These are phyloP conservation scores for Alnus rubra DNA, from an alignment of 306 rosid genomes.

Conservation along the genomic window DNA sequence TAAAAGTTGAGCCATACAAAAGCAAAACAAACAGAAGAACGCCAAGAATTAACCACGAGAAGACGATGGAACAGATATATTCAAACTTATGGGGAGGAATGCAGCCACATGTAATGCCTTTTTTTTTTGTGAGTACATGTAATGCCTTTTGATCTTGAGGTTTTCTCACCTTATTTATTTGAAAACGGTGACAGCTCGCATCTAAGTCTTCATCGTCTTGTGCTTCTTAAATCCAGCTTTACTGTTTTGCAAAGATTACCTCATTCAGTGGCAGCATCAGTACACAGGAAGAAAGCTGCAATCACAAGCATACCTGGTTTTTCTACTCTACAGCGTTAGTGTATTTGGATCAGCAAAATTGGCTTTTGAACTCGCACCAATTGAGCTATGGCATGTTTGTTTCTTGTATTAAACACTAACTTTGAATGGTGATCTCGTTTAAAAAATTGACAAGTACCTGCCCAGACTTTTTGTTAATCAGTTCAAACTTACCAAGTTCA, in stretches of 20 bases:
- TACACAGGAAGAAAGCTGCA: no score
- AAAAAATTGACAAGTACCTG: background rate
- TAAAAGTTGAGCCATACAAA: no score
- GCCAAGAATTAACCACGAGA: background rate
- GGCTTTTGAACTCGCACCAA: no score
- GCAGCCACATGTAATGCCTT: background rate
- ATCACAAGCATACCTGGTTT: background rate
- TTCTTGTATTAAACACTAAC: background rate
- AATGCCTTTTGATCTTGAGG: background rate
- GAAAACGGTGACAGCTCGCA: no score
- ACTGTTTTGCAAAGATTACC: no score
- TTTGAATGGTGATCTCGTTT: background rate
- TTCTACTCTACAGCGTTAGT: background rate
- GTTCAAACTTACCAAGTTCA: background rate
- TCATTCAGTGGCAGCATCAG: no score
- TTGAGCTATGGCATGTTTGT: background rate
- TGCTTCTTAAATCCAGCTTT: no score
- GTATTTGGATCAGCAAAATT: no score
- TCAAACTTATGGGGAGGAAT: no score
- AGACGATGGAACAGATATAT: background rate
- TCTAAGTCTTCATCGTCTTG: no score
- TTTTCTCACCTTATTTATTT: background rate
- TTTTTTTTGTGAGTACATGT: no score
- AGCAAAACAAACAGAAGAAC: background rate
- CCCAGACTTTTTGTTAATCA: background rate